Percentiles rank a stretch among this genome's conserved stretches.
These are phyloP conservation scores for Sarocladiaceae sp. DNA, from an alignment of 2,329 filamentous ascomycete species.

Conservation along the genomic window DNA sequence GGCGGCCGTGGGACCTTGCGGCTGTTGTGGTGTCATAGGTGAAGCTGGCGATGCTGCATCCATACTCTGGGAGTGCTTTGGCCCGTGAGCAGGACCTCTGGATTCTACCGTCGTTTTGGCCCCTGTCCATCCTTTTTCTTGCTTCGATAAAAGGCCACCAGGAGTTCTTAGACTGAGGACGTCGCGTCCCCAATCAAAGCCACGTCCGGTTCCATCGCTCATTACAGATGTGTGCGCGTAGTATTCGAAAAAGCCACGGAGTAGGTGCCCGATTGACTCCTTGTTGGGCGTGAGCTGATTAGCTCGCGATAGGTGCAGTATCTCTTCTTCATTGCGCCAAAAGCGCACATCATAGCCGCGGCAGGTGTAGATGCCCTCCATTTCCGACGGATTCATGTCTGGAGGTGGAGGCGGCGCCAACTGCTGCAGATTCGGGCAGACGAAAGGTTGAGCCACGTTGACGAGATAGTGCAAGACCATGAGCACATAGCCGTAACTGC, in stretches of 20 bases:
- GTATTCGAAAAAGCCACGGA: constrained; percentile 86
- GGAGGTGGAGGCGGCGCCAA: constrained; percentile 40
- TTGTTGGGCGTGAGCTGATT: constrained; percentile 63
- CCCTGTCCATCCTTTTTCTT: constrained; percentile 81
- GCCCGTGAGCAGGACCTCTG: constrained; percentile 16
- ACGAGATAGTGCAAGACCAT: constrained; percentile 91
- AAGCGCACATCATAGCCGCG: constrained; percentile 71
- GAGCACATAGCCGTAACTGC: constrained; percentile 85
- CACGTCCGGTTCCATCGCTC: constrained; percentile 43
- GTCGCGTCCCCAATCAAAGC: constrained; percentile 77
- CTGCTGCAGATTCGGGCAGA: constrained; percentile 78
- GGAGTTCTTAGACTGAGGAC: constrained; percentile 72
- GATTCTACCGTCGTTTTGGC: constrained; percentile 49
- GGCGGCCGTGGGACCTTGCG: constrained; percentile 14
- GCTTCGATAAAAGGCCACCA: constrained; percentile 68
- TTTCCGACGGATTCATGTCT: constrained; percentile 19
- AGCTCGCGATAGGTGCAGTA: constrained; percentile 53
- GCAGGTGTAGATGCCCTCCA: constrained; percentile 32
- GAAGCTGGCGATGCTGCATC: constrained; percentile 14
- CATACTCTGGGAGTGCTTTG: constrained; percentile 11
- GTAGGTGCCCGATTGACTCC: constrained; percentile 65
- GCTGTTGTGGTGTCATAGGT: constrained; percentile 8
- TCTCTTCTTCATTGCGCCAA: constrained; percentile 70
- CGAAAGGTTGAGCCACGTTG: constrained; percentile 74
- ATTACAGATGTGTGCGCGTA: constrained; percentile 62